Evolutionary conservation across 1,139 yeast genomes (phyloP), one percentile per base, ranked within the genome.

Genomic region (Saccharomyces pastorianus): DNA sequence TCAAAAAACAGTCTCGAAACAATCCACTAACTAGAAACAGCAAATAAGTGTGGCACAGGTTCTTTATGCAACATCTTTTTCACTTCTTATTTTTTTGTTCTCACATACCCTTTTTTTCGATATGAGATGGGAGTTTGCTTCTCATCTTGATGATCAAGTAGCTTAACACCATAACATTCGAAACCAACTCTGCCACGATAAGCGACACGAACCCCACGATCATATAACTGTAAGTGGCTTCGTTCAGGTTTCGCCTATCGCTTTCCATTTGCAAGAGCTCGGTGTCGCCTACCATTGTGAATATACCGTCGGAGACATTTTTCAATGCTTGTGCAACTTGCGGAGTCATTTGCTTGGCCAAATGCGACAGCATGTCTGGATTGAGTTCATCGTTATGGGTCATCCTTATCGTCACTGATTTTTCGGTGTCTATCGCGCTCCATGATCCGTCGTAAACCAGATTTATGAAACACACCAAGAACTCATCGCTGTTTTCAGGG

Each of bases 381-480:
- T 38, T 42, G 17, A 38, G 42, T 7, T 17, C 8, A 3, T 38
- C 42, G 23, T 38, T 38, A 7, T 38, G 8, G 25, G 42, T 38
- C 42, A 59, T 38, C 25, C 55, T 41, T 5, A 61, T 25, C 13
- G 60, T 50, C 27, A 64, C 54, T 13, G 46, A 50, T 51, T 61
- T 61, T 32, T 52, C 56, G 20, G 56, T 49, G 55, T 64, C 66
- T 11, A 60, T 51, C 17, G 64, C 57, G 42, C 51, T 55, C 68
- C 68, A 64, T 7, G 68, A 64, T 0, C 62, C 58, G 51, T 64
- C 68, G 49, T 51, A 61, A 6, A 63, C 62, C 31, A 59, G 48
- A 49, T 64, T 64, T 14, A 54, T 46, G 27, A 64, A 55, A 47
- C 68, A 64, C 5, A 63, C 11, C 17, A 51, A 48, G 46, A 63